These are phyloP conservation scores for Scutellaria minor DNA, from an alignment of 257 asterid genomes.

Conservation along the genomic window DNA sequence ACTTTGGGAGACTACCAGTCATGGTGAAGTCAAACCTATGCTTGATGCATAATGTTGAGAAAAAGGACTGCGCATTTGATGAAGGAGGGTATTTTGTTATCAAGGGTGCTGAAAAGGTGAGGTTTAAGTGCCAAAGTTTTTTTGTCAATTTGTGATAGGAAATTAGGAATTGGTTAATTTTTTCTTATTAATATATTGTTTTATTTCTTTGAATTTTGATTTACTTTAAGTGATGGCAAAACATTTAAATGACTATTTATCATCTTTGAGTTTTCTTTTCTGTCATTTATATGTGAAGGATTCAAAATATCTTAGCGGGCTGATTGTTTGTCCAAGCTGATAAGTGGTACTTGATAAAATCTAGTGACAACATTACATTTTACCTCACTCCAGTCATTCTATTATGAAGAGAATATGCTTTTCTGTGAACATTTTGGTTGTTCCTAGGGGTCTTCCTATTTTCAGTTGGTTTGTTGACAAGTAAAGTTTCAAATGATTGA, in stretches of 20 bases:
- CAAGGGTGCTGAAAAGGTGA: constrained; percentile 98
- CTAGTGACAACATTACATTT: constrained; percentile 14
- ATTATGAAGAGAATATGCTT: constrained; percentile 5
- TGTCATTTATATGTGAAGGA: constrained; percentile 4
- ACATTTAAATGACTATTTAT: not conserved
- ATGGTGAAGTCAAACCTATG: constrained; percentile 89
- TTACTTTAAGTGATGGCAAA: constrained; percentile 23
- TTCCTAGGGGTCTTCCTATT: constrained; percentile 3
- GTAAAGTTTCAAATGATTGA: not conserved
- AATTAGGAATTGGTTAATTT: not conserved
- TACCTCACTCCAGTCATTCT: constrained; percentile 21
- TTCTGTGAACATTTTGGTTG: constrained; percentile 13
- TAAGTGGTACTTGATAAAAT: constrained; percentile 2
- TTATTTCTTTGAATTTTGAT: constrained; percentile 9
- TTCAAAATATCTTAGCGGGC: constrained; percentile 9
- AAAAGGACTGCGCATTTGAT: constrained; percentile 82
- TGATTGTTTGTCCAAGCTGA: constrained; percentile 7
- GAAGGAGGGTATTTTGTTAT: constrained; percentile 90
- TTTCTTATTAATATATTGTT: not conserved
- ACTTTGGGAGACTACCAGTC: constrained; percentile 83
- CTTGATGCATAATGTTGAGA: constrained; percentile 58
- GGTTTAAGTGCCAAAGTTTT: constrained; percentile 21
- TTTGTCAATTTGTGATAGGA: constrained; percentile 16
- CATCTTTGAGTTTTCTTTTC: not conserved
- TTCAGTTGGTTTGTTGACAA: constrained; percentile 29